phyloP scores from a whole-genome alignment of 306 rosid species.

The Quercus bicolor region DNA sequence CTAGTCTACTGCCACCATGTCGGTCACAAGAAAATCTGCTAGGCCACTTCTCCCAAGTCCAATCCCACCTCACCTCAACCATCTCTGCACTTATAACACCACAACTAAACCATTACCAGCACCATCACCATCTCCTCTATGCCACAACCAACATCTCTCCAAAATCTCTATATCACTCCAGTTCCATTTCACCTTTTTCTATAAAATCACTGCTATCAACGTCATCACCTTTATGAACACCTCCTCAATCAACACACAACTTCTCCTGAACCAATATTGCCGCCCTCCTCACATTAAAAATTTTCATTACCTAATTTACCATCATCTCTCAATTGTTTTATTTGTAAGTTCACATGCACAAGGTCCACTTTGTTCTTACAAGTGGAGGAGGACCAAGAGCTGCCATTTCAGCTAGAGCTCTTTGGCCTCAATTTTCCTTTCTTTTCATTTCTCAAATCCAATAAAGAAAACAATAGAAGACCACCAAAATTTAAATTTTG shows the following conservation, averaged over 20 bases:
- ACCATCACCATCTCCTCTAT: not conserved
- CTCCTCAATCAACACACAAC: not conserved
- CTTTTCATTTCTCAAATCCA: not conserved
- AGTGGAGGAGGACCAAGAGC: too few species aligned
- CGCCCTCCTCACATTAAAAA: not conserved
- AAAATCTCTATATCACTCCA: not conserved
- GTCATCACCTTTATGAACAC: not conserved
- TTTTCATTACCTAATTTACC: not conserved
- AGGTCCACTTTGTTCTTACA: too few species aligned
- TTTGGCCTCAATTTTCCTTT: too few species aligned
- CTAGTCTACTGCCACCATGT: not conserved
- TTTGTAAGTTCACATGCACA: too few species aligned
- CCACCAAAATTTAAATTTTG: not conserved
- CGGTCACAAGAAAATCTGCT: not conserved
- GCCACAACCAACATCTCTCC: not conserved
- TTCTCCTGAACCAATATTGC: not conserved
- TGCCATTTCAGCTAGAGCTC: too few species aligned
- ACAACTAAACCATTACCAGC: not conserved
- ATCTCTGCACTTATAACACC: not conserved
- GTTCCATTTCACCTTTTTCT: not conserved
- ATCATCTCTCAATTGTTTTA: not conserved
- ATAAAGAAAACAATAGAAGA: not conserved
- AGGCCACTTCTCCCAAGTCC: not conserved
- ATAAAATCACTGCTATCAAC: not conserved
- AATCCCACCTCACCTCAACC: not conserved